phyloP scores from a whole-genome alignment of 1,284 basidiomycete species.

The Golubevia sp. region DNA sequence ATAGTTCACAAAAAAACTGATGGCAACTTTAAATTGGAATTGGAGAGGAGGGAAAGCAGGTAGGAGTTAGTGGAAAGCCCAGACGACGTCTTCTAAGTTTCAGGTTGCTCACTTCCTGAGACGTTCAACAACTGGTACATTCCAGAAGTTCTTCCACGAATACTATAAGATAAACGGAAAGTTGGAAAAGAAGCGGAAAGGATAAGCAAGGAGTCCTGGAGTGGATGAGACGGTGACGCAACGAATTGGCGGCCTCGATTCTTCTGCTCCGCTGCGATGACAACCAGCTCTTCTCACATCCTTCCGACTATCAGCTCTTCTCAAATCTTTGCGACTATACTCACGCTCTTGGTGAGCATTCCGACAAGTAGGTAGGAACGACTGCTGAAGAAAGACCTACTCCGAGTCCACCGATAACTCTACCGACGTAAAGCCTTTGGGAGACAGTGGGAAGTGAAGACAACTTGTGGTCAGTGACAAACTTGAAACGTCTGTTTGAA shows the following conservation, averaged over 20 bases:
- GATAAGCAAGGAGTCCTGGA: background rate
- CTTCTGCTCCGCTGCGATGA: no score
- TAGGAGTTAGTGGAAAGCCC: no score
- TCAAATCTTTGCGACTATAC: no score
- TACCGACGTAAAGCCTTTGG: constrained; percentile 48
- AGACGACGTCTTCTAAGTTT: no score
- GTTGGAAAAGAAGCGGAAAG: background rate
- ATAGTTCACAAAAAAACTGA: constrained; percentile 32
- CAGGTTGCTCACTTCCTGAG: constrained; percentile 43
- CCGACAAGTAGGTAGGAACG: constrained; percentile 19
- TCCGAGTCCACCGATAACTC: constrained; percentile 28
- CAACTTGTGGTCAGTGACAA: no score
- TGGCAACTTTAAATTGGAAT: constrained; percentile 19
- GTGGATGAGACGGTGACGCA: no score
- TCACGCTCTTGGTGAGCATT: constrained; percentile 21
- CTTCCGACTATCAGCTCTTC: no score
- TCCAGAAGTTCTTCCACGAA: constrained; percentile 30
- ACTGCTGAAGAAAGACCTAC: constrained; percentile 22
- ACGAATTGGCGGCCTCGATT: no score
- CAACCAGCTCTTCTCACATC: no score
- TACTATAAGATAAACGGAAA: background rate
- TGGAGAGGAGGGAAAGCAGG: no score
- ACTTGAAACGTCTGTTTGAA: no score
- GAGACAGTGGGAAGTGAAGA: no score
- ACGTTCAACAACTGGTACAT: constrained; percentile 42